Conservation (phyloP, 768 basidiomycete species). For the Dioszegia hungarica region DNA sequence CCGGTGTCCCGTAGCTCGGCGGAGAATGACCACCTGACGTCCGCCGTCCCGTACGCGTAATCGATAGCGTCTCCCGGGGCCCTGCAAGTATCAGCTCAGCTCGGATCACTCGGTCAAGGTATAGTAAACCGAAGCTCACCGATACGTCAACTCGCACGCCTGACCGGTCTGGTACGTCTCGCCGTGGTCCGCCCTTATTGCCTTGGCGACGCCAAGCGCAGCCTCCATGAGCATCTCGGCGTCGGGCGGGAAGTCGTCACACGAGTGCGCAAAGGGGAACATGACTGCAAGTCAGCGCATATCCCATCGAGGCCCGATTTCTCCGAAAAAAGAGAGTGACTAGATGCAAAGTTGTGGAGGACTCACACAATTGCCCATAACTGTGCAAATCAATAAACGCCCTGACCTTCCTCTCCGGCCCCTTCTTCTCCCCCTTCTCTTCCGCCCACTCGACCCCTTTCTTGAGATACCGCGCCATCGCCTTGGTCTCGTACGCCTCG, state of each 20-base stretch:
- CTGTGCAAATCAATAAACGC: slow-evolving; percentile 72
- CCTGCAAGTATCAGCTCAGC: slow-evolving; percentile 24
- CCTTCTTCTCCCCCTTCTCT: slow-evolving; percentile 6
- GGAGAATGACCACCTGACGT: slow-evolving; percentile 62
- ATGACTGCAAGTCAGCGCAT: no score
- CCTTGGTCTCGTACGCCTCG: slow-evolving; percentile 70
- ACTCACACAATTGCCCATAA: slow-evolving; percentile 77
- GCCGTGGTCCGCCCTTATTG: slow-evolving; percentile 58
- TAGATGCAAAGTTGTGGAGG: no score
- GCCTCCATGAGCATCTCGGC: slow-evolving; percentile 73
- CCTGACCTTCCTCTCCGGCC: slow-evolving; percentile 49
- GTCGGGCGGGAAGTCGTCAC: slow-evolving; percentile 60
- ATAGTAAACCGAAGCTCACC: slow-evolving; percentile 22
- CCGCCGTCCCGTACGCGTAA: slow-evolving; percentile 59
- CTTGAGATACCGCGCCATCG: slow-evolving; percentile 64
- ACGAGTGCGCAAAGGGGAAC: slow-evolving; percentile 71
- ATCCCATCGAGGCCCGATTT: no score
- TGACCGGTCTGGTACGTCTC: slow-evolving; percentile 57
- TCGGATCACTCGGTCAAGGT: not conserved
- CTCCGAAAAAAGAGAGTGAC: no score
- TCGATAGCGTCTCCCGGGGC: slow-evolving; percentile 66
- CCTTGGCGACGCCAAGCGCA: slow-evolving; percentile 61
- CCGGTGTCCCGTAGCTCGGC: slow-evolving; percentile 67
- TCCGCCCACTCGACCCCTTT: slow-evolving; percentile 16
- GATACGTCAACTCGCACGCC: slow-evolving; percentile 47